Percentiles rank a stretch among this genome's conserved stretches.
phyloP scores from a whole-genome alignment of 2,329 filamentous ascomycete genomes.

The Aspergillus fumigatiaffinis region DNA sequence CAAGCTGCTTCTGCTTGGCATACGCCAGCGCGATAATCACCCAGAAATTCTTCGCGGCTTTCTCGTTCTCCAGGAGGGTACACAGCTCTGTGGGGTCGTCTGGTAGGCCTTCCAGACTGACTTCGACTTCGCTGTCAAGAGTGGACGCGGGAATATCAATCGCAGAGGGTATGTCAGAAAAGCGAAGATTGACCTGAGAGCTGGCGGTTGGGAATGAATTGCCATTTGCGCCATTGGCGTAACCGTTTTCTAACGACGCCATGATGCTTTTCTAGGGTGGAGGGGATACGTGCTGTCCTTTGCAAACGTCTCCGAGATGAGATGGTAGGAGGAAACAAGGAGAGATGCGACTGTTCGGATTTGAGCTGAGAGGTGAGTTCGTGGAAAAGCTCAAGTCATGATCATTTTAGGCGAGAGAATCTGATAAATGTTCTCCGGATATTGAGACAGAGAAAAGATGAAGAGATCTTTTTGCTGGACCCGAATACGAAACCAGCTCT shows the following conservation, averaged over 20 bases:
- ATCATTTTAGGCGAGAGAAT: constrained; percentile 12
- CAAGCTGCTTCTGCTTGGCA: constrained; percentile 89
- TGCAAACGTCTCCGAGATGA: not conserved
- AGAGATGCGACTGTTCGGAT: constrained; percentile 16
- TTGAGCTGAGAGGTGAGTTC: constrained; percentile 6
- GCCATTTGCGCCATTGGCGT: constrained; percentile 51
- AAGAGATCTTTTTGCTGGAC: constrained; percentile 2
- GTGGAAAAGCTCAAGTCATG: constrained; percentile 27
- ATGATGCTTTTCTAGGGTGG: constrained; percentile 35
- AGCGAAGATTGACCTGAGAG: constrained; percentile 45
- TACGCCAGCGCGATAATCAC: constrained; percentile 97
- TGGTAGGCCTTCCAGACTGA: constrained; percentile 83
- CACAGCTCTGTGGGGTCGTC: constrained; percentile 95
- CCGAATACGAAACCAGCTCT: constrained; percentile 7
- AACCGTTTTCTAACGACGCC: constrained; percentile 49
- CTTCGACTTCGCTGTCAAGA: constrained; percentile 71
- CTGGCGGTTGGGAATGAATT: constrained; percentile 28
- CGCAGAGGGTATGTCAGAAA: constrained; percentile 58
- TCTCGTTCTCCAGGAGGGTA: constrained; percentile 90
- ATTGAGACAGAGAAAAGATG: constrained; percentile 1
- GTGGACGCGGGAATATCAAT: constrained; percentile 63
- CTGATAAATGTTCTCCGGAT: constrained; percentile 5
- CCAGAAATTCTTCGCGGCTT: constrained; percentile 88
- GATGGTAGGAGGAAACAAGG: constrained; percentile 1
- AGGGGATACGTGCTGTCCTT: constrained; percentile 5